Conservation (phyloP, 768 basidiomycete genomes). For the Tulasnella sp. region DNA sequence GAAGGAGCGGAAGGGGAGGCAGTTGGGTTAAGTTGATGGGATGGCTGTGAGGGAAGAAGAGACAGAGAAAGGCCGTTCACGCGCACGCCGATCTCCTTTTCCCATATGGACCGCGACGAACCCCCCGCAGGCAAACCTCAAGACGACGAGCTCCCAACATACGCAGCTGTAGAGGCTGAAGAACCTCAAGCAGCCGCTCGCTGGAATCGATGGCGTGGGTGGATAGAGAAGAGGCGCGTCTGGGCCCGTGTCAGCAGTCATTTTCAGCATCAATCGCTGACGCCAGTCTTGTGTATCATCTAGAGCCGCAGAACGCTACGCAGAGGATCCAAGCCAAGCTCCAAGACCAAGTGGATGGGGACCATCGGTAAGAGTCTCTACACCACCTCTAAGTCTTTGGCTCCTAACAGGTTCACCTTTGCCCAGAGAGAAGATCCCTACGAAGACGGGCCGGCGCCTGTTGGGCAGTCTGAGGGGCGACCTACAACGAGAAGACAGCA, state of each 20-base stretch:
- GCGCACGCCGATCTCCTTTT: not conserved
- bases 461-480: conserved; percentile 3
- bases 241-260: not conserved
- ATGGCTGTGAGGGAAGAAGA: conserved; percentile 2
- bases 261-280: conserved; percentile 11
- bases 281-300: conserved; percentile 6
- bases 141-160: conserved; percentile 60
- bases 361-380: conserved; percentile 33
- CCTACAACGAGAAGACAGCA: conserved; percentile 28
- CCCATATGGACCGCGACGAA: conserved; percentile 11
- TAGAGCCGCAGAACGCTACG: conserved; percentile 80
- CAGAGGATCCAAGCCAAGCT: conserved; percentile 54
- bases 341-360: conserved; percentile 63
- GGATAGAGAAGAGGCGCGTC: conserved; percentile 76
- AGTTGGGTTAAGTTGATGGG: not conserved
- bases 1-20: conserved; percentile 4
- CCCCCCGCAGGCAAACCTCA: conserved; percentile 26
- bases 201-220: conserved; percentile 56
- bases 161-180: conserved; percentile 69
- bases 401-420: not conserved
- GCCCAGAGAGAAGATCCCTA: not conserved
- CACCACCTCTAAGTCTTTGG: conserved; percentile 3
- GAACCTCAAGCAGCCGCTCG: conserved; percentile 34
- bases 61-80: not conserved
- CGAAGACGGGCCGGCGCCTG: conserved; percentile 7